Base-by-base conservation (phyloP, 2,329 filamentous ascomycete genomes). In the Dothideomycetes sp. region DNA sequence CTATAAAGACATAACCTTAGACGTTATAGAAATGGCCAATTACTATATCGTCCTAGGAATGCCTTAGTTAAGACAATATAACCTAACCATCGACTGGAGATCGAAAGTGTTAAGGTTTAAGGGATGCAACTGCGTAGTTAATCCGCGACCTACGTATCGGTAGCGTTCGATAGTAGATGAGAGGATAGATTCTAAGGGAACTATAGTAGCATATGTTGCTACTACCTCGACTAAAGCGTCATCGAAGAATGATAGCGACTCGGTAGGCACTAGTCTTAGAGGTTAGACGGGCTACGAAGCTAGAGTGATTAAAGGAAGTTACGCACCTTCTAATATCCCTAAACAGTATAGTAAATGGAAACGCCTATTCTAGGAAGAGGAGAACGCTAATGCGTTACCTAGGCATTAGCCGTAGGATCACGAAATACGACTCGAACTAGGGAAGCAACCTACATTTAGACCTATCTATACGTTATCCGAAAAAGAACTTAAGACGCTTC, bases 291-390 rank as follows among this genome's bases (percentile, higher is more conserved):
- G 23, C 39, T 18, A 42, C 8, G 5, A 43, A 6, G 28, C 17
- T 6, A 45, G 37, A 27, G 36, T 17, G 23, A 16, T 8, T 7
- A 27, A 30, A 24, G 18, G 33, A 43, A 18, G 16, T 28, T n/a
- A 33, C 33, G 33, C 15, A 43, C 33, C 15, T 19, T 17, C 25
- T 6, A 20, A 27, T 6, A 23, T 47, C 28, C 35, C 41, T 41
- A 38, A 45, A 33, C 41, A 49, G 33, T 49, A 36, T 43, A 29
- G 24, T 11, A 41, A 49, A 31, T 47, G 23, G 33, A 46, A 40
- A 28, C 30, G 22, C 19, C 44, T 48, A 38, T 48, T 48, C 40
- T n/a, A 44, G 41, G 44, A 45, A 47, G 39, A 47, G 28, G 28
- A 27, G 44, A 43, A 32, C 29, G 16, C 36, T 17, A 33, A 22